A percentile compares a stretch with the other conserved stretches of the same genome.
phyloP scores from a whole-genome alignment of 164 flowering plant species.

The Chimonanthus praecox region DNA sequence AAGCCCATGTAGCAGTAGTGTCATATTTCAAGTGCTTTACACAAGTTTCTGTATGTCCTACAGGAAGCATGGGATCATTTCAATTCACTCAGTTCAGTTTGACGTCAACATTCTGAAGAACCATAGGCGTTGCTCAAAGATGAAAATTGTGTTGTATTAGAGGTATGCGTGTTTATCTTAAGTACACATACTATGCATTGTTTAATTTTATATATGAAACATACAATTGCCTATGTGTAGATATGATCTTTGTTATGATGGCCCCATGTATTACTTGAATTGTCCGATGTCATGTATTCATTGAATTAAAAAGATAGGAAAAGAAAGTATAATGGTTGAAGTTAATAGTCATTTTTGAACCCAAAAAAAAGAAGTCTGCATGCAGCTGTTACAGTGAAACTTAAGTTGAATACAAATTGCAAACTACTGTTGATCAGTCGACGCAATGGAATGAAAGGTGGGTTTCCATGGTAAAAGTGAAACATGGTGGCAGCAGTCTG shows the following conservation, averaged over 20 bases:
- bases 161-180: background rate
- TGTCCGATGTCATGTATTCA: background rate
- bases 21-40: background rate
- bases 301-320: background rate
- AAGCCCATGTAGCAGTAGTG: background rate
- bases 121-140: background rate
- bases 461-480: no score
- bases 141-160: background rate
- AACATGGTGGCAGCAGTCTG: no score
- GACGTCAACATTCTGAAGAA: background rate
- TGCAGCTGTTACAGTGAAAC: no score
- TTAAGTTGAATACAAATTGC: no score
- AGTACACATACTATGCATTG: background rate
- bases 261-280: background rate
- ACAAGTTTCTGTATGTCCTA: background rate
- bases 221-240: background rate
- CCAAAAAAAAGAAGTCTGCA: no score
- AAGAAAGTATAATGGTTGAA: background rate
- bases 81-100: slow-evolving; percentile 6
- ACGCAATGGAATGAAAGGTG: no score
- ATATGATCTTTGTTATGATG: background rate
- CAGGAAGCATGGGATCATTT: slow-evolving; percentile 20
- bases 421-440: no score
- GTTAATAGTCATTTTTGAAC: background rate
- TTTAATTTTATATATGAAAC: background rate